Evolutionary conservation across 805 yeast genomes (phyloP), one percentile per base, ranked within the genome.

Genomic region (Candida vartiovaarae): DNA sequence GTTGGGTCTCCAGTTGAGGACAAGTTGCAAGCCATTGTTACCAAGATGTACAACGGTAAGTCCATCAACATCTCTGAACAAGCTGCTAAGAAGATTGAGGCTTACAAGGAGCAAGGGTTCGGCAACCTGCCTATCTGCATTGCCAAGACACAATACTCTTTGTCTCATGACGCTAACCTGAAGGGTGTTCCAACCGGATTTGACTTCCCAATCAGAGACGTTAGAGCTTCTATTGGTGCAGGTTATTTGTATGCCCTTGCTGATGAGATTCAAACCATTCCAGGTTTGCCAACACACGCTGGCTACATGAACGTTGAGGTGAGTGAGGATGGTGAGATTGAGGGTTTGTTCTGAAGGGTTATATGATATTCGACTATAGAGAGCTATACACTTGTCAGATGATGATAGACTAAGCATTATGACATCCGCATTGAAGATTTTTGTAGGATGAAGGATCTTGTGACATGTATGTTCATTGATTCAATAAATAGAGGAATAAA

Each of bases 221-320:
- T 84, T 45, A 75, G 86, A 61, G 82, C 82, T 15, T 78, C 84
- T 23, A 74, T 82, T 53, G 95, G 95, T 65, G 93, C 93, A 33
- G 93, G 93, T 4, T 84, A 84, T 65, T 71, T 84, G 63, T 84
- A 84, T 59, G 93, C 91, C 5, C 71, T 84, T 56, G 93, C 95
- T 5, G 93, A 88, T 43, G 90, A 84, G 63, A 84, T 84, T 57
- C 86, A 81, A 71, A 84, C 95, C 37, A 84, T 84, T 56, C 95
- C 95, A 28, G 93, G 95, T 47, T 72, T 84, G 61, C 86, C 93
- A 45, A 84, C 95, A 4, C 85, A 83, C 60, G 80, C 86, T 62
- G 93, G 95, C 34, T 84, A 80, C 67, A 84, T 84, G 91, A 83
- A 84, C 55, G 88, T 84, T 40, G 93, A 84, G 65, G 88, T 84